These are phyloP conservation scores for Linanthus parryae DNA, from an alignment of 148 eudicot species.

Conservation along the genomic window DNA sequence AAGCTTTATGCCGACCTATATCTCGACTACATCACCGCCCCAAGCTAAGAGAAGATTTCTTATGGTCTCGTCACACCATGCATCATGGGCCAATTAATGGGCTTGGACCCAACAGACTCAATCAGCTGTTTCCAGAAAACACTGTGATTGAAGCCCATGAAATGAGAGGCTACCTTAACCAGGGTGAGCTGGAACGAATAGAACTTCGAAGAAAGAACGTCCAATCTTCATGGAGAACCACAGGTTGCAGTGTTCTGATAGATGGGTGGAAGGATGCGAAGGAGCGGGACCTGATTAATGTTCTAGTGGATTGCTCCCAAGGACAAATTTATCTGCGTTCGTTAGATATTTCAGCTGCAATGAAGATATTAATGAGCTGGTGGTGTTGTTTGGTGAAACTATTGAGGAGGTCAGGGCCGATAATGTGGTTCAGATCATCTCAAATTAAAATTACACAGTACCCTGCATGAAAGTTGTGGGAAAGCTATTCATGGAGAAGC, in stretches of 20 bases:
- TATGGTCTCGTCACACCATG: too few relatives aligned
- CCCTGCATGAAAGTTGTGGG: slow-evolving; percentile 38
- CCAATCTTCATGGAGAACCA: slow-evolving; percentile 52
- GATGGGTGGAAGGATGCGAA: slow-evolving; percentile 66
- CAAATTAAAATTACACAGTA: slow-evolving; percentile 38
- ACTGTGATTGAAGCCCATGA: too few relatives aligned
- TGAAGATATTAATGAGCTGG: slow-evolving; percentile 34
- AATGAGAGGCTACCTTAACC: too few relatives aligned
- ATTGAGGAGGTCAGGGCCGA: slow-evolving; percentile 46
- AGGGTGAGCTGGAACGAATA: too few relatives aligned
- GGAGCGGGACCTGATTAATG: slow-evolving; percentile 42
- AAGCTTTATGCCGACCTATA: too few relatives aligned
- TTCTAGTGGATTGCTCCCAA: slow-evolving; percentile 51
- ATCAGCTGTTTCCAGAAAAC: too few relatives aligned
- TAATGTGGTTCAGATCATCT: slow-evolving; percentile 60
- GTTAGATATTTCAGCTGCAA: slow-evolving; percentile 40
- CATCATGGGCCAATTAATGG: too few relatives aligned
- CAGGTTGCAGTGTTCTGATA: slow-evolving; percentile 69
- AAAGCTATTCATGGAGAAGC: slow-evolving; percentile 31
- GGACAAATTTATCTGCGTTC: slow-evolving; percentile 61
- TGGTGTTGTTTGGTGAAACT: slow-evolving; percentile 36
- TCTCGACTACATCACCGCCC: too few relatives aligned
- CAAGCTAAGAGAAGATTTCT: too few relatives aligned
- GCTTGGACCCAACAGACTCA: too few relatives aligned
- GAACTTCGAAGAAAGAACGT: too few relatives aligned